phyloP scores from a whole-genome alignment of 2,329 filamentous ascomycete species.

The Thielaviopsis ethacetica region DNA sequence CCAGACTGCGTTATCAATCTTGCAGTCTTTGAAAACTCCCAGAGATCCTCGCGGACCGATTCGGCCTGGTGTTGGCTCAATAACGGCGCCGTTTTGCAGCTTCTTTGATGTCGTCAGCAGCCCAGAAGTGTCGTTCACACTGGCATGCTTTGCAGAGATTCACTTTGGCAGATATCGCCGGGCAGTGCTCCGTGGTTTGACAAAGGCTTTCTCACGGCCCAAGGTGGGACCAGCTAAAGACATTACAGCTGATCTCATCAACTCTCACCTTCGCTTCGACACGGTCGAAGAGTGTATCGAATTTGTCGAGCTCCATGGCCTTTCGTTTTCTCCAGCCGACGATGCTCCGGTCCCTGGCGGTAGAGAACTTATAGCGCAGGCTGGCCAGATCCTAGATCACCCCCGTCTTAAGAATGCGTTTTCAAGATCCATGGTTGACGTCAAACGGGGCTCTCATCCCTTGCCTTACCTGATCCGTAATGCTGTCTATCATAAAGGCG shows the following conservation, averaged over 20 bases:
- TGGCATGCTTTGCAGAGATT: conserved; percentile 54
- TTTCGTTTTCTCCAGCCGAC: conserved; percentile 30
- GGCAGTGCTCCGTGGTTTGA: conserved; percentile 37
- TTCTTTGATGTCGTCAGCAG: conserved; percentile 46
- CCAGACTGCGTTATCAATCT: conserved; percentile 43
- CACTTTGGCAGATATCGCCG: conserved; percentile 46
- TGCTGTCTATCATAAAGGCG: conserved; percentile 31
- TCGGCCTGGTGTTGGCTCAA: conserved; percentile 21
- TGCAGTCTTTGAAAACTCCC: conserved; percentile 43
- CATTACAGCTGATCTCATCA: conserved; percentile 39
- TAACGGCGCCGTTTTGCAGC: conserved; percentile 25
- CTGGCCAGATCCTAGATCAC: conserved; percentile 27
- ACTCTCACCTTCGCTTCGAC: conserved; percentile 48
- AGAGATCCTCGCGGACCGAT: conserved; percentile 41
- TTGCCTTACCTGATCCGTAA: conserved; percentile 39
- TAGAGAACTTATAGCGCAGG: conserved; percentile 16
- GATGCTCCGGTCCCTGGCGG: conserved; percentile 22
- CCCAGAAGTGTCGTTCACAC: conserved; percentile 44
- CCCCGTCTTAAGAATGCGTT: conserved; percentile 38
- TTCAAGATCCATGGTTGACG: conserved; percentile 40
- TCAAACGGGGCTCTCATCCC: conserved; percentile 35
- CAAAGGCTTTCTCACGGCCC: conserved; percentile 37
- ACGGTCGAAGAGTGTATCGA: conserved; percentile 47
- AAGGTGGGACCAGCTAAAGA: conserved; percentile 40
- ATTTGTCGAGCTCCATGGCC: conserved; percentile 42